Percentiles rank a stretch among this genome's conserved stretches.
Conservation (phyloP, 1,284 basidiomycete species). For the Malassezia furfur region DNA sequence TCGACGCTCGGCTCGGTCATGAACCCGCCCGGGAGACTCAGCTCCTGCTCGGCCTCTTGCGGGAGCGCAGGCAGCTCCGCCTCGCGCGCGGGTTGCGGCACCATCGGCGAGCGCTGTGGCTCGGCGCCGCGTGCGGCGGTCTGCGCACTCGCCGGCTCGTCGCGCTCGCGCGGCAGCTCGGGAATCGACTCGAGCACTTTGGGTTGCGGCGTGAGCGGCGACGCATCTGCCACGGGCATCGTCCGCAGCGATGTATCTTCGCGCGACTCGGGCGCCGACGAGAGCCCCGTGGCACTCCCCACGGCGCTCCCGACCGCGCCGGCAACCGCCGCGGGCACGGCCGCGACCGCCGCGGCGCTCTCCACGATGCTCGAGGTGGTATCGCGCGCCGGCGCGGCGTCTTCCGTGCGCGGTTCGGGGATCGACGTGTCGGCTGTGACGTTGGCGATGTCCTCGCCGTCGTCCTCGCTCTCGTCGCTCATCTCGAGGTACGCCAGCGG, state of each 20-base stretch:
- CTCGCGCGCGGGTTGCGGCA: too few relatives aligned
- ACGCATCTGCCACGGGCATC: neutral
- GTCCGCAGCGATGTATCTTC: neutral
- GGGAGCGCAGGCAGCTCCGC: neutral
- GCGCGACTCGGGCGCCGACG: neutral
- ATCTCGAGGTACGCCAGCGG: conserved; percentile 41
- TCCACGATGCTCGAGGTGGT: neutral
- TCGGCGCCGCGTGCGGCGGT: neutral
- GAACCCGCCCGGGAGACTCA: conserved; percentile 2
- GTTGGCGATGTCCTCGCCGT: conserved; percentile 16
- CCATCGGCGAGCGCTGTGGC: neutral
- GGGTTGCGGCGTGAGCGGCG: neutral
- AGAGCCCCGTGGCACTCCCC: neutral
- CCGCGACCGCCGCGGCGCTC: neutral
- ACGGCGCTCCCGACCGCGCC: neutral
- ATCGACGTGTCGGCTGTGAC: neutral
- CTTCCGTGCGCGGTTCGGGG: neutral
- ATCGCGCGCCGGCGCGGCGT: neutral
- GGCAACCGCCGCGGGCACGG: neutral
- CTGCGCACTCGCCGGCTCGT: neutral
- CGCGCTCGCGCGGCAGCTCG: neutral
- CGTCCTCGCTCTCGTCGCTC: conserved; percentile 44
- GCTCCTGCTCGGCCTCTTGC: neutral
- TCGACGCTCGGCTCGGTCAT: neutral
- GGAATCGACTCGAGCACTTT: neutral